Conservation (phyloP, 805 yeast genomes). For the Kluyveromyces aestuarii region DNA sequence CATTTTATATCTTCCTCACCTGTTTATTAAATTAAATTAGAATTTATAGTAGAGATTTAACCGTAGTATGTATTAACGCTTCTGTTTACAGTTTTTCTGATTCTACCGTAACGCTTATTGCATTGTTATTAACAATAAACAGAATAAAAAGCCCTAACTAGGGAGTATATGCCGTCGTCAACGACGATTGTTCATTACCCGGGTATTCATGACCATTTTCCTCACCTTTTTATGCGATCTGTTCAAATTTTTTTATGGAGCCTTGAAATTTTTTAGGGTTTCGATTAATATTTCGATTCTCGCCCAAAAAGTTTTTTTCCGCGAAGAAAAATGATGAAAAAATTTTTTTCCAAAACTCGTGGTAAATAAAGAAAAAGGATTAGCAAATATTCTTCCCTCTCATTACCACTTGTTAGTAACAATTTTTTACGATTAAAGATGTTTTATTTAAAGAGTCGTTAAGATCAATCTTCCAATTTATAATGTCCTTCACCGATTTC, state of each 20-base stretch:
- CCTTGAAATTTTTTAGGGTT: not conserved
- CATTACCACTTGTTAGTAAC: not conserved
- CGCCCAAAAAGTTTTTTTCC: not conserved
- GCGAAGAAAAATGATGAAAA: not conserved
- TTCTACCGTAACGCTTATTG: too few relatives aligned
- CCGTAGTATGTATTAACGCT: too few relatives aligned
- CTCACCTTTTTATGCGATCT: too few relatives aligned
- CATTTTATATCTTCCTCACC: slow-evolving; percentile 5
- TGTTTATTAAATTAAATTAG: too few relatives aligned
- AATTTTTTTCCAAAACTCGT: not conserved
- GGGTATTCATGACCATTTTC: not conserved
- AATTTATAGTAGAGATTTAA: too few relatives aligned
- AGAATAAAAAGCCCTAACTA: not conserved
- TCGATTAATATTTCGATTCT: not conserved
- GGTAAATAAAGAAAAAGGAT: not conserved
- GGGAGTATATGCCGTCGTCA: not conserved
- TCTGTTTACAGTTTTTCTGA: not conserved
- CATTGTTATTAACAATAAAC: not conserved
- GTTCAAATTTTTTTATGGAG: not conserved
- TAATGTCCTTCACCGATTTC: slow-evolving; percentile 75
- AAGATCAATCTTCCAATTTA: slow-evolving; percentile 5
- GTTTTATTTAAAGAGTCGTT: not conserved
- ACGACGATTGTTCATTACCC: not conserved
- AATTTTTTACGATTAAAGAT: not conserved
- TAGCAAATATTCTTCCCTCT: not conserved